Evolutionary conservation across 352 stramenopile genomes (phyloP), one percentile per base, ranked within the genome.

Genomic region (Phytophthora sojae): DNA sequence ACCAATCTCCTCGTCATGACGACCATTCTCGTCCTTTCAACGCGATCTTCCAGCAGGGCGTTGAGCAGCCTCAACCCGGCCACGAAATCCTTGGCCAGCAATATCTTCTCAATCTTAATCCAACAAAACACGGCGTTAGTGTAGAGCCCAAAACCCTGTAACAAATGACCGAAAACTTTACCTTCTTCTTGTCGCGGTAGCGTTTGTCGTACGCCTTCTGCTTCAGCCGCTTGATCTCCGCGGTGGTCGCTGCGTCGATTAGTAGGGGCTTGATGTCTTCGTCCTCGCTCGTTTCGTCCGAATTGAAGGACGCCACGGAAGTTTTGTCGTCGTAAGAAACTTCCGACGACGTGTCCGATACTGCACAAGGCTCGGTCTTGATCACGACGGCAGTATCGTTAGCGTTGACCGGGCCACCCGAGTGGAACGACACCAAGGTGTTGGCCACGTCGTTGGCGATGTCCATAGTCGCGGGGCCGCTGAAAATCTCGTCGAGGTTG

Each of bases 161-260:
- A 14, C 14, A 7, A 44, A 15, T 44, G 35, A 44, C 11, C 44
- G 44, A 4, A 37, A 9, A 14, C 42, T 23, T 23, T 21, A 52
- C 45, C 45, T 52, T 52, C 45, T 14, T 64, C 44, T 64, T 69
- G 35, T 47, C 5, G 15, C 54, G 54, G 15, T 64, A 45, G 23
- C 30, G 49, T 9, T 57, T 57, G 32, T 69, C 63, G 23, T 69
- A 69, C 7, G 5, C 32, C 14, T 49, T 26, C 21, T 69, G 63
- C 8, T 25, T 49, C 11, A 53, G 23, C 6, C 63, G 63, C 56
- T 69, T 42, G 5, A 52, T 51, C 19, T 47, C n/a, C 11, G 7
- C 4, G 19, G 51, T 50, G 42, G 26, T 64, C 12, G n/a, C 26
- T 56, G 49, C 6, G 11, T 42, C 0, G 19, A 15, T 25, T 1